A percentile compares a stretch with the other conserved stretches of the same genome.
phyloP scores from a whole-genome alignment of 2,329 filamentous ascomycete genomes.

The Aspergillus costaricaensis region DNA sequence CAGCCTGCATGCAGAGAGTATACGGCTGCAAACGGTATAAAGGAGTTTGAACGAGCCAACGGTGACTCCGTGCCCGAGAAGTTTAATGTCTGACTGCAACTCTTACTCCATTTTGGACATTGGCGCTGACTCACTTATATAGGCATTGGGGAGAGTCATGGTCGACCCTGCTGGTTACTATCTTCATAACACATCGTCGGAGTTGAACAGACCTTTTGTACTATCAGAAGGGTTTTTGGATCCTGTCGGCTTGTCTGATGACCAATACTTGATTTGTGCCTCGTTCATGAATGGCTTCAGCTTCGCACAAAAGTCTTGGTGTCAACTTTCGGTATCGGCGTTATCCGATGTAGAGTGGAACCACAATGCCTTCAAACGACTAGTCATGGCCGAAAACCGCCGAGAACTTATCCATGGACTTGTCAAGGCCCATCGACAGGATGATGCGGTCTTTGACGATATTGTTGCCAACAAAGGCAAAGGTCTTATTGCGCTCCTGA shows the following conservation, averaged over 20 bases:
- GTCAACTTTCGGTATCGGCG: background rate
- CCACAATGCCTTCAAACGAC: background rate
- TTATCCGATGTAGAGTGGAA: conserved; percentile 4
- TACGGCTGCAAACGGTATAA: background rate
- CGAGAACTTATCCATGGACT: conserved; percentile 3
- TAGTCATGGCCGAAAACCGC: conserved; percentile 2
- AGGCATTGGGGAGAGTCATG: conserved; percentile 5
- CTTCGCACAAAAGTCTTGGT: background rate
- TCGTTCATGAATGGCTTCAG: background rate
- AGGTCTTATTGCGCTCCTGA: background rate
- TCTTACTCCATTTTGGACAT: too few species aligned
- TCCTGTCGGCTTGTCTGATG: background rate
- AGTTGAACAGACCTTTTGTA: background rate
- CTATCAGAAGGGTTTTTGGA: background rate
- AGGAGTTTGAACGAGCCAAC: background rate
- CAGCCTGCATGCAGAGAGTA: conserved; percentile 4
- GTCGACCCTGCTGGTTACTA: background rate
- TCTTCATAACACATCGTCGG: conserved; percentile 4
- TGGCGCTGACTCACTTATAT: background rate
- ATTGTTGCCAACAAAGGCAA: conserved; percentile 1
- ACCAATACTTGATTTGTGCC: conserved; percentile 4
- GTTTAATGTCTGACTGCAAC: background rate
- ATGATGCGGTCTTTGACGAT: conserved; percentile 2
- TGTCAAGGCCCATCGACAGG: background rate
- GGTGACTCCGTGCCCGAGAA: background rate